Evolutionary conservation across 768 basidiomycete genomes (phyloP).

Genomic region (Leucocoprinus sp.): DNA sequence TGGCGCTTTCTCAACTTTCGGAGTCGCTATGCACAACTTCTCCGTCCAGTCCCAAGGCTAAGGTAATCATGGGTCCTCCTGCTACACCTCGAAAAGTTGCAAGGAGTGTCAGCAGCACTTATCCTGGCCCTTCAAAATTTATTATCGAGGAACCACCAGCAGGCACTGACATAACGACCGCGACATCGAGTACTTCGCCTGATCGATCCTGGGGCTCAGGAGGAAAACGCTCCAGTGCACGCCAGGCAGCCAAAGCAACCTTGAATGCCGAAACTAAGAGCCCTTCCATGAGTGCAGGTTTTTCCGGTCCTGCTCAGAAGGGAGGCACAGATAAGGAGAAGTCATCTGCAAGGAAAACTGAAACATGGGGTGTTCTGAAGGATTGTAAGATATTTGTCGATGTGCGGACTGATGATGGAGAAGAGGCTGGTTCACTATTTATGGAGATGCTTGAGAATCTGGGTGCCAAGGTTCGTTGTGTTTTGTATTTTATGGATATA

Average conservation of each 20-base stretch:
- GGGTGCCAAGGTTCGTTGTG: constrained; percentile 64
- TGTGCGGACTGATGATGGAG: constrained; percentile 76
- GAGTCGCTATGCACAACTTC: constrained; percentile 52
- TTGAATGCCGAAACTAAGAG: constrained; percentile 16
- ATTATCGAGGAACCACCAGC: constrained; percentile 15
- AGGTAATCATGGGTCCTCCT: constrained; percentile 39
- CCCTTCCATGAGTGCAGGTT: constrained; percentile 6
- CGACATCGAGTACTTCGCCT: not conserved
- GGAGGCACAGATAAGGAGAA: constrained; percentile 12
- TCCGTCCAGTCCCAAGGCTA: constrained; percentile 23
- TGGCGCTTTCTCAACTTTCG: constrained; percentile 53
- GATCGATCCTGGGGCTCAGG: not conserved
- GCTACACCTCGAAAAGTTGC: constrained; percentile 31
- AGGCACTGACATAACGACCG: constrained; percentile 12
- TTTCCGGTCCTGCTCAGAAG: constrained; percentile 15
- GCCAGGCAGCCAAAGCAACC: constrained; percentile 21
- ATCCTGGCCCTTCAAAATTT: constrained; percentile 21
- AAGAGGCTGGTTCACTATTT: constrained; percentile 75
- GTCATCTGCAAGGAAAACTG: constrained; percentile 19
- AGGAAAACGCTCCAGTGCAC: constrained; percentile 25
- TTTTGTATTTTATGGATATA: not conserved
- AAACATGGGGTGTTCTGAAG: constrained; percentile 49
- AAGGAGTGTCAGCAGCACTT: constrained; percentile 34
- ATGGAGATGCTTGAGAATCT: constrained; percentile 73
- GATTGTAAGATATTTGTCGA: constrained; percentile 82